These are phyloP conservation scores for Cylindricascospora bacillispora DNA, from an alignment of 1,139 yeast genomes.

Conservation along the genomic window DNA sequence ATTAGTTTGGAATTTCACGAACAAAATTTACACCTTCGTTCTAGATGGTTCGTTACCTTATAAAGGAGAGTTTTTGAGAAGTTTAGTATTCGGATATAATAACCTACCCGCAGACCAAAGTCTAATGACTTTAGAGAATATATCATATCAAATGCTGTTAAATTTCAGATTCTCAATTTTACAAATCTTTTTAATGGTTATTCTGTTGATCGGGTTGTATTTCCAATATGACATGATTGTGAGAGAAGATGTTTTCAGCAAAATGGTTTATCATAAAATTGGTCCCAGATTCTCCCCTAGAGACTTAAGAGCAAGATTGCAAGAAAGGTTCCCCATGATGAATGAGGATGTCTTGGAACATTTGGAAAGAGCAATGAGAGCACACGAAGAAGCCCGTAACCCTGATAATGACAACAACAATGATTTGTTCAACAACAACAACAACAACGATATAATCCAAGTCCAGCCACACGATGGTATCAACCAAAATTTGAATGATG, in stretches of 20 bases:
- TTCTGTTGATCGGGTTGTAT: slow-evolving; percentile 37
- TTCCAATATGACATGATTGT: slow-evolving; percentile 63
- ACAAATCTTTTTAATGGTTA: slow-evolving; percentile 26
- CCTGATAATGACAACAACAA: background rate
- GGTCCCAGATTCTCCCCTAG: slow-evolving; percentile 41
- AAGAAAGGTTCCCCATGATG: slow-evolving; percentile 21
- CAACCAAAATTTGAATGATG: slow-evolving; percentile 5
- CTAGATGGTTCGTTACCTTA: slow-evolving; percentile 40
- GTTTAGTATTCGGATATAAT: slow-evolving; percentile 36
- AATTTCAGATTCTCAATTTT: slow-evolving; percentile 17
- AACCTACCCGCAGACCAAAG: slow-evolving; percentile 1
- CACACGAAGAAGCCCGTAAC: slow-evolving; percentile 12
- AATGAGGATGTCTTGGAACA: slow-evolving; percentile 21
- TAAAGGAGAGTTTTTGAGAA: slow-evolving; percentile 28
- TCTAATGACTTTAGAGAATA: slow-evolving; percentile 3
- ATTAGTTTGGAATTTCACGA: slow-evolving; percentile 40
- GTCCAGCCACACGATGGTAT: background rate
- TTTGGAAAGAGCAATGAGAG: slow-evolving; percentile 18
- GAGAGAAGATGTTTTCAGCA: slow-evolving; percentile 52
- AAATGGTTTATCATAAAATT: slow-evolving; percentile 40
- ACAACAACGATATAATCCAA: slow-evolving; percentile 7
- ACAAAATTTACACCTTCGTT: slow-evolving; percentile 41
- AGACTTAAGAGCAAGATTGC: slow-evolving; percentile 17
- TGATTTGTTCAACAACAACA: slow-evolving; percentile 7
- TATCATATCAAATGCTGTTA: slow-evolving; percentile 9